These are phyloP conservation scores for Amoebophrya sp. DNA, from an alignment of 169 alveolate species.

Conservation along the genomic window DNA sequence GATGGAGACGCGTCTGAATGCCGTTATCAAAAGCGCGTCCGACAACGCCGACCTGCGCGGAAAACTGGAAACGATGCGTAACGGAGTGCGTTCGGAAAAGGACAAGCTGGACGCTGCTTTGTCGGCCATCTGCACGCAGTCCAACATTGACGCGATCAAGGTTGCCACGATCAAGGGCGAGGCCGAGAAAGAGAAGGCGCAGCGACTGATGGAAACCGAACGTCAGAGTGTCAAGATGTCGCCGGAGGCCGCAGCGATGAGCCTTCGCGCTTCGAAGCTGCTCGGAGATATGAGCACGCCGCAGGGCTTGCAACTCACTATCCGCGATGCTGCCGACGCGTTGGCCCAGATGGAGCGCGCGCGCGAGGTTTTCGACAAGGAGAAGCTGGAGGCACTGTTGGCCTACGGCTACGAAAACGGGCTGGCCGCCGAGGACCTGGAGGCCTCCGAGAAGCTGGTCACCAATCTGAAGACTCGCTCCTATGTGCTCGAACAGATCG, in stretches of 20 bases:
- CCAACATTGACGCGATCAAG: neutral
- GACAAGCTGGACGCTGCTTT: neutral
- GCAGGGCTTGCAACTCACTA: neutral
- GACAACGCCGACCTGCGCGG: neutral
- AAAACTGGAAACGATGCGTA: neutral
- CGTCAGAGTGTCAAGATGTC: neutral
- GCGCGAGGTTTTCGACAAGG: neutral
- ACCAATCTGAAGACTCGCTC: neutral
- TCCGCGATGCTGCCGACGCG: neutral
- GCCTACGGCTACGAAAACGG: neutral
- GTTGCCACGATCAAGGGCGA: constrained; percentile 1
- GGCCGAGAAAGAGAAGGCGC: neutral
- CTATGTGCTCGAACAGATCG: neutral
- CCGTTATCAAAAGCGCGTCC: neutral
- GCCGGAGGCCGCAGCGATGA: neutral
- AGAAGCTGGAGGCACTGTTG: neutral
- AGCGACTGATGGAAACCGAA: neutral
- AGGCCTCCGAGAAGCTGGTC: neutral
- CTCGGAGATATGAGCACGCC: too few species aligned
- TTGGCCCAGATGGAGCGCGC: neutral
- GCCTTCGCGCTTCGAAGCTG: neutral
- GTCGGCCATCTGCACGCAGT: neutral
- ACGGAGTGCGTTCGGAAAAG: neutral
- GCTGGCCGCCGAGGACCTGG: neutral
- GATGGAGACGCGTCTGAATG: neutral